phyloP scores from a whole-genome alignment of 345 rosid genomes.

The Eutrema yunnanense region DNA sequence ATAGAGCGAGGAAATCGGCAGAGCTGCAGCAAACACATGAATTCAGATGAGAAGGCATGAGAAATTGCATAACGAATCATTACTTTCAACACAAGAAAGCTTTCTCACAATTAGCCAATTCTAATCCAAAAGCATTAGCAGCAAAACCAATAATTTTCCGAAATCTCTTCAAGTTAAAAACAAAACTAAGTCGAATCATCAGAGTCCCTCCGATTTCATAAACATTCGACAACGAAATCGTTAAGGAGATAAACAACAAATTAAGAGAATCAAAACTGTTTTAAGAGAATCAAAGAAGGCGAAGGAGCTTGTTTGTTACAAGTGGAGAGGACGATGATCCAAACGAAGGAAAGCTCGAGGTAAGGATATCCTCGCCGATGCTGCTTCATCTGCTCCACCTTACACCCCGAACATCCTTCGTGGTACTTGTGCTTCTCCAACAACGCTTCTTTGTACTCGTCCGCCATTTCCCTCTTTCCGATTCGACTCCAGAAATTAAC shows the following conservation, averaged over 20 bases:
- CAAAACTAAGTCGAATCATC: neutral
- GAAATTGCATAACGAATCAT: constrained; percentile 1
- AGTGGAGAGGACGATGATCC: constrained; percentile 66
- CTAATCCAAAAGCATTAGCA: neutral
- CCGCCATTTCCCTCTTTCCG: constrained; percentile 4
- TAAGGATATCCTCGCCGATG: constrained; percentile 51
- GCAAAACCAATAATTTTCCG: neutral
- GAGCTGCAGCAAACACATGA: constrained; percentile 40
- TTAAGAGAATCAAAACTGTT: neutral
- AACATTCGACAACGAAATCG: neutral
- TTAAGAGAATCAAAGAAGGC: neutral
- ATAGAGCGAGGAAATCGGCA: constrained; percentile 81
- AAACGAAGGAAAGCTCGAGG: constrained; percentile 51
- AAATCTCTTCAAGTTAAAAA: neutral
- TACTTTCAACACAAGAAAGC: constrained; percentile 16
- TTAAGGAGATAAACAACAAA: neutral
- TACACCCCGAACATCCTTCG: constrained; percentile 54
- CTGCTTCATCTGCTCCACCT: constrained; percentile 54
- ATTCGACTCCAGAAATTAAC: neutral
- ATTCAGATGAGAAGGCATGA: neutral
- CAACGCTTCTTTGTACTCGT: constrained; percentile 24
- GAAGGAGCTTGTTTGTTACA: constrained; percentile 30
- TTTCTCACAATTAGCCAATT: neutral
- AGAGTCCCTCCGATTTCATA: neutral
- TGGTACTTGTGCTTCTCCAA: constrained; percentile 11